Evolutionary conservation across 306 rosid genomes (phyloP).

Genomic region (Acacia crassicarpa): DNA sequence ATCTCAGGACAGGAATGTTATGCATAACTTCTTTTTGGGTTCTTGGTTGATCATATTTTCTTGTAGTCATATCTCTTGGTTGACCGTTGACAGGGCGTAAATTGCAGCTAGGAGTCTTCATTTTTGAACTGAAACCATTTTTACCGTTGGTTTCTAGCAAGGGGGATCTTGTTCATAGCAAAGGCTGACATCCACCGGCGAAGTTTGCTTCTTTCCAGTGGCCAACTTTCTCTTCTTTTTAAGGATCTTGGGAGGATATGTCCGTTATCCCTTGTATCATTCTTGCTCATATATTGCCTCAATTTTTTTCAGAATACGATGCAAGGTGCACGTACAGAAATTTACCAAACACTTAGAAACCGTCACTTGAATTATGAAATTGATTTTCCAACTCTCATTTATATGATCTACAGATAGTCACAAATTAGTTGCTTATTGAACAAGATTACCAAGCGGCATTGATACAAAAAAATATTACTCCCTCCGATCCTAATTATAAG

Average conservation of each 20-base stretch:
- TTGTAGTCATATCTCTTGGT: not conserved
- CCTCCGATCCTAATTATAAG: too few species aligned
- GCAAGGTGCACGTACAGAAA: not conserved
- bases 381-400: not conserved
- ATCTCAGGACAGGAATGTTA: not conserved
- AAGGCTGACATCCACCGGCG: not conserved
- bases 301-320: not conserved
- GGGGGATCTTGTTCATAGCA: not conserved
- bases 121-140: slow-evolving; percentile 33
- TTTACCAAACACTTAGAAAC: not conserved
- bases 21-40: not conserved
- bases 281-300: not conserved
- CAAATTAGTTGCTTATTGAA: not conserved
- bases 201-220: not conserved
- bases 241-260: not conserved
- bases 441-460: not conserved
- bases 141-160: not conserved
- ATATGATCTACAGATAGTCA: not conserved
- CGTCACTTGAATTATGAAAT: not conserved
- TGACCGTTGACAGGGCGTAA: slow-evolving; percentile 54
- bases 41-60: not conserved
- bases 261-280: not conserved
- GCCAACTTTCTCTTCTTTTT: not conserved
- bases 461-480: too few species aligned
- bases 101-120: slow-evolving; percentile 53